Percentiles rank a stretch among this genome's conserved stretches.
phyloP scores from a whole-genome alignment of 495 filamentous ascomycete species.

The Tuber calosporum region DNA sequence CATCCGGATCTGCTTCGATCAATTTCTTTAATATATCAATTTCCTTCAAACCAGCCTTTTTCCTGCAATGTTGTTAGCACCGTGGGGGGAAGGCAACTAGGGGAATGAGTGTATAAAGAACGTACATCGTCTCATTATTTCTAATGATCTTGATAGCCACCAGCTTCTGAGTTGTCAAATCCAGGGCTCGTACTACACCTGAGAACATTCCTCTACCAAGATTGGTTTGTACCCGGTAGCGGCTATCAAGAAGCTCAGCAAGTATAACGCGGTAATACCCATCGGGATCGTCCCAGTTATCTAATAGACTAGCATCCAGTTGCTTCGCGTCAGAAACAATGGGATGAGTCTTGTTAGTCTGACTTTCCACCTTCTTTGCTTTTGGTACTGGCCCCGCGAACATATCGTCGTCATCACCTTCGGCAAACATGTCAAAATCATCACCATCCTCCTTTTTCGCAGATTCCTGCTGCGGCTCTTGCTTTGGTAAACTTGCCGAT shows the following conservation, averaged over 20 bases:
- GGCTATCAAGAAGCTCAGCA: constrained; percentile 77
- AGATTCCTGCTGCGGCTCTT: constrained; percentile 44
- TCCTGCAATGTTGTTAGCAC: constrained; percentile 44
- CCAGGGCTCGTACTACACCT: constrained; percentile 82
- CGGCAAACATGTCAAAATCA: constrained; percentile 93
- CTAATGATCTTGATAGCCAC: constrained; percentile 93
- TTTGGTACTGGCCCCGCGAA: constrained; percentile 61
- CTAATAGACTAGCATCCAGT: constrained; percentile 73
- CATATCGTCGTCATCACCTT: constrained; percentile 82
- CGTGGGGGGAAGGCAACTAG: too few species aligned
- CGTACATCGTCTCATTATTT: constrained; percentile 81
- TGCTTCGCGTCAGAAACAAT: constrained; percentile 55
- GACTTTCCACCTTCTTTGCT: constrained; percentile 41
- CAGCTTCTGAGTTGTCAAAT: constrained; percentile 60
- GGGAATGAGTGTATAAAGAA: constrained; percentile 13
- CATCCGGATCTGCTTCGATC: constrained; percentile 71
- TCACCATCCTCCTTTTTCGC: constrained; percentile 53
- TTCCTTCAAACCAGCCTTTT: constrained; percentile 89
- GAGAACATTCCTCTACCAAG: constrained; percentile 97
- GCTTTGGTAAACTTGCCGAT: constrained; percentile 44
- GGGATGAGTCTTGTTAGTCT: constrained; percentile 44
- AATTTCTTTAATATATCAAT: constrained; percentile 84
- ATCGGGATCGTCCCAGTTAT: constrained; percentile 88
- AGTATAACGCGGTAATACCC: constrained; percentile 90
- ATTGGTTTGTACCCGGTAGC: constrained; percentile 77